Evolutionary conservation across 1,139 yeast species (phyloP).

Genomic region (Candida sp.): DNA sequence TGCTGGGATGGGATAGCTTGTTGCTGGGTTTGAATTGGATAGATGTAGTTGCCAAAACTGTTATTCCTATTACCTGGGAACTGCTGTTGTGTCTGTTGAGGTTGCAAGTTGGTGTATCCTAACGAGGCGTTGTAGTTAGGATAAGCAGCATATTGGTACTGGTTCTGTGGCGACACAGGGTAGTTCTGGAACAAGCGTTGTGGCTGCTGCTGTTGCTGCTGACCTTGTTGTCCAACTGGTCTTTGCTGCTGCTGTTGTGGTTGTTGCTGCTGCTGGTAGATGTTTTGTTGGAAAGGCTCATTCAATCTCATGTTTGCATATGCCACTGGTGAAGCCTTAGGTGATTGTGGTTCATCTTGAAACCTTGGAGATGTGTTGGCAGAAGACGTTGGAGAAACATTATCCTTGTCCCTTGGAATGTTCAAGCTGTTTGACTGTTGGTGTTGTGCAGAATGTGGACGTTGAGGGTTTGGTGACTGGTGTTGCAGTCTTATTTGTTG

Average conservation of each 20-base stretch:
- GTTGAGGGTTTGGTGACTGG: conserved; percentile 1
- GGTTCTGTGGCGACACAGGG: conserved; percentile 14
- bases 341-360: conserved; percentile 46
- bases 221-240: background rate
- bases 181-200: conserved; percentile 14
- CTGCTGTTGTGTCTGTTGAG: conserved; percentile 1
- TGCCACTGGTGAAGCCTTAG: conserved; percentile 41
- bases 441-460: conserved; percentile 1
- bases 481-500: conserved; percentile 1
- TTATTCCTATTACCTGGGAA: conserved; percentile 14
- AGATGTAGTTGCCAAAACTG: conserved; percentile 14
- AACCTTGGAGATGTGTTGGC: conserved; percentile 33
- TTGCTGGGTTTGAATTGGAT: conserved; percentile 13
- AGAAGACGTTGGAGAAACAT: conserved; percentile 40
- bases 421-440: conserved; percentile 1
- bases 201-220: conserved; percentile 7
- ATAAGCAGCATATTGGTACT: conserved; percentile 13
- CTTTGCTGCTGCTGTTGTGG: conserved; percentile 8
- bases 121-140: conserved; percentile 11
- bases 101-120: conserved; percentile 8
- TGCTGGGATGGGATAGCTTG: conserved; percentile 6
- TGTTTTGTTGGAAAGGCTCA: conserved; percentile 6
- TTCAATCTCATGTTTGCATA: conserved; percentile 18
- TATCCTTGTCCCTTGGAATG: conserved; percentile 11
- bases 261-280: conserved; percentile 13